Evolutionary conservation across 1,284 basidiomycete genomes (phyloP).

Genomic region (Agaricales sp.): DNA sequence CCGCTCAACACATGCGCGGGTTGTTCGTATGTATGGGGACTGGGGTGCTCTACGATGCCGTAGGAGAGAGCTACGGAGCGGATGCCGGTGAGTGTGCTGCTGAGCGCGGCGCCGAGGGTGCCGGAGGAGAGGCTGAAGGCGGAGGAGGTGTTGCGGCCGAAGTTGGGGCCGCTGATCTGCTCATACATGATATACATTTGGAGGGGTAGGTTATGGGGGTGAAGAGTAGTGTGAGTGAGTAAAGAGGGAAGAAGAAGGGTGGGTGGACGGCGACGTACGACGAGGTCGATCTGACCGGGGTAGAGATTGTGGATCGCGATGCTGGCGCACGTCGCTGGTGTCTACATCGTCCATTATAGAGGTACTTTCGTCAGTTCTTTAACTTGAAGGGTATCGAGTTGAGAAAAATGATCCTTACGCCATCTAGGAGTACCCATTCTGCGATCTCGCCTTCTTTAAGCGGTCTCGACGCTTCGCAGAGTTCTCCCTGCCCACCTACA

Average conservation of each 20-base stretch:
- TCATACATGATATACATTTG: too few species aligned
- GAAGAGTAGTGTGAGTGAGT: slow-evolving; percentile 2
- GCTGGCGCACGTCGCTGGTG: slow-evolving; percentile 86
- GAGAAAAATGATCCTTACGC: not conserved
- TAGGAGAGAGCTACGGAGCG: slow-evolving; percentile 79
- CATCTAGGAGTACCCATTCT: slow-evolving; percentile 13
- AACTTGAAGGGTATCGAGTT: slow-evolving; percentile 9
- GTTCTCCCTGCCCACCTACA: slow-evolving; percentile 67
- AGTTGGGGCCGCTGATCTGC: slow-evolving; percentile 68
- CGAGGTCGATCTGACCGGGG: slow-evolving; percentile 75
- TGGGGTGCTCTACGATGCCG: slow-evolving; percentile 68
- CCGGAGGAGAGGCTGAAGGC: slow-evolving; percentile 26
- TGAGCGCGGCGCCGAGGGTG: slow-evolving; percentile 83
- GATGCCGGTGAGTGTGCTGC: slow-evolving; percentile 61
- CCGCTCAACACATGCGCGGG: slow-evolving; percentile 64
- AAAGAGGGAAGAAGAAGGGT: slow-evolving; percentile 5
- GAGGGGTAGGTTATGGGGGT: too few species aligned
- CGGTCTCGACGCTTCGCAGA: slow-evolving; percentile 47
- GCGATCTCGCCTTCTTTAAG: slow-evolving; percentile 62
- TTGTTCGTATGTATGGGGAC: slow-evolving; percentile 45
- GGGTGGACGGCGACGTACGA: too few species aligned
- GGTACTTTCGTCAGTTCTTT: too few species aligned
- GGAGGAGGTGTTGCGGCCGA: slow-evolving; percentile 78
- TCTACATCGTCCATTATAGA: too few species aligned
- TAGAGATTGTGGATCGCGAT: slow-evolving; percentile 84